phyloP scores from a whole-genome alignment of 176 grass and related monocot species.

The Bonia amplexicaulis region DNA sequence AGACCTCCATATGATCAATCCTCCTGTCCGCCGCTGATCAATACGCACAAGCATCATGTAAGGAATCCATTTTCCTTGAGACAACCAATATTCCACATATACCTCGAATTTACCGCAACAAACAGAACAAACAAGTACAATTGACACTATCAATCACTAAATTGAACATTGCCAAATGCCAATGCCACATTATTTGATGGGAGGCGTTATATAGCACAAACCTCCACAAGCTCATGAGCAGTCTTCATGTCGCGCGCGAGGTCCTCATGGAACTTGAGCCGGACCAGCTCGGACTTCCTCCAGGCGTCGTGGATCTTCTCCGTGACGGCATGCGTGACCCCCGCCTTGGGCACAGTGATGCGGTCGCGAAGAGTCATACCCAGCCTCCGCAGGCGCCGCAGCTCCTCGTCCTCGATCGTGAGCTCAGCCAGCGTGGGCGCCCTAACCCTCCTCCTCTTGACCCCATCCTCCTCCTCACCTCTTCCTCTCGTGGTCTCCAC shows the following conservation, averaged over 20 bases:
- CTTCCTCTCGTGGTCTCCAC: background rate
- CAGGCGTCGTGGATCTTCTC: conserved; percentile 96
- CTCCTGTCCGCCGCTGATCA: conserved; percentile 79
- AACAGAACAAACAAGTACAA: background rate
- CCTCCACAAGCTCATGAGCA: conserved; percentile 90
- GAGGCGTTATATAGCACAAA: conserved; percentile 10
- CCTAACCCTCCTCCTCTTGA: conserved; percentile 51
- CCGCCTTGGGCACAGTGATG: conserved; percentile 85
- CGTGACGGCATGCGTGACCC: conserved; percentile 63
- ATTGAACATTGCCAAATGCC: background rate
- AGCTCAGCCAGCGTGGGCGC: conserved; percentile 79
- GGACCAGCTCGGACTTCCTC: conserved; percentile 87
- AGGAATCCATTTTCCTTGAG: conserved; percentile 5
- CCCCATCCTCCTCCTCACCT: conserved; percentile 26
- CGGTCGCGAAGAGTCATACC: conserved; percentile 78
- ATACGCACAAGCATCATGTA: background rate
- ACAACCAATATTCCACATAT: background rate
- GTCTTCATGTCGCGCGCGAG: conserved; percentile 90
- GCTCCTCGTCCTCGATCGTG: conserved; percentile 79
- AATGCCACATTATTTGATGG: background rate
- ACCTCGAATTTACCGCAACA: background rate
- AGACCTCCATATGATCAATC: conserved; percentile 89
- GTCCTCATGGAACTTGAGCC: conserved; percentile 91
- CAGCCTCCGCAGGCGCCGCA: conserved; percentile 60
- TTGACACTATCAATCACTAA: background rate